A percentile compares a stretch with the other conserved stretches of the same genome.
phyloP scores from a whole-genome alignment of 345 rosid genomes.

The Citrus australasica region DNA sequence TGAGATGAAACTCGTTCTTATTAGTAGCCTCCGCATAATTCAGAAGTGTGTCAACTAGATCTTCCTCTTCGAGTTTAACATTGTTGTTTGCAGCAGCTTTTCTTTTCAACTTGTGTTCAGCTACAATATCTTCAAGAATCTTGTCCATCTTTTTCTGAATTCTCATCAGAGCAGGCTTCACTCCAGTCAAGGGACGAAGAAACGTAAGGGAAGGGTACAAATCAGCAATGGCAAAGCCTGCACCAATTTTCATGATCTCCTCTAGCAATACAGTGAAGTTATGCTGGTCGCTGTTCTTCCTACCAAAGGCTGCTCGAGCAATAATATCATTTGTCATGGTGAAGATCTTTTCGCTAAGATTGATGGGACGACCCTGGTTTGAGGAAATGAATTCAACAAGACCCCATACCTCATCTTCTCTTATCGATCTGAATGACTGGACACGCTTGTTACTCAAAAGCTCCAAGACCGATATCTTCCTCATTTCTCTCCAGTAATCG shows the following conservation, averaged over 20 bases:
- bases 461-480: not conserved
- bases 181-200: constrained; percentile 9
- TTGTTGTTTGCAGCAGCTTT: not conserved
- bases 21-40: constrained; percentile 5
- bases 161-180: not conserved
- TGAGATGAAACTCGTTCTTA: constrained; percentile 6
- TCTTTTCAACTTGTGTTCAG: constrained; percentile 6
- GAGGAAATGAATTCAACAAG: constrained; percentile 12
- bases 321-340: not conserved
- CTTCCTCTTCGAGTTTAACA: not conserved
- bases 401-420: constrained; percentile 9
- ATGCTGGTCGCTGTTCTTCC: constrained; percentile 4
- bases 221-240: constrained; percentile 8
- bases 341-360: not conserved
- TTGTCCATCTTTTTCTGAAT: constrained; percentile 5
- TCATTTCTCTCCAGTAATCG: constrained; percentile 1
- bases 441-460: not conserved
- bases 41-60: constrained; percentile 20
- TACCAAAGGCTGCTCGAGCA: not conserved
- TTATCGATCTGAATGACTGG: constrained; percentile 2
- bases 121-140: constrained; percentile 13
- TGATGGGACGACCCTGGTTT: not conserved
- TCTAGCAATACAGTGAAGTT: not conserved
- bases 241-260: not conserved
- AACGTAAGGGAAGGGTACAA: constrained; percentile 13